A percentile compares a stretch with the other conserved stretches of the same genome.
phyloP scores from a whole-genome alignment of 75 land plant genomes.

The Cryptomeria japonica region DNA sequence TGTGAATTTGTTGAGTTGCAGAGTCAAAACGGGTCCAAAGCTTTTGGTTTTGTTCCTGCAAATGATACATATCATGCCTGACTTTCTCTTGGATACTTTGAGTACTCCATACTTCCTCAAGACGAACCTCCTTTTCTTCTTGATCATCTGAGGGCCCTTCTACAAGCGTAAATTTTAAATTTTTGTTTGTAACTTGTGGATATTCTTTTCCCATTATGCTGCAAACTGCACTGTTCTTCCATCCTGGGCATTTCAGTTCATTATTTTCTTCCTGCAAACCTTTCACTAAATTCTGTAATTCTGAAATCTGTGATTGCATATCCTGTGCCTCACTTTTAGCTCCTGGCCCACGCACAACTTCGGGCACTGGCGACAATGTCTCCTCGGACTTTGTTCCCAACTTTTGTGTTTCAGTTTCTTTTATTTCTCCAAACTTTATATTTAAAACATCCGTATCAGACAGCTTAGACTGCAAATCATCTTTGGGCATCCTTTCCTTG shows the following conservation, averaged over 20 bases:
- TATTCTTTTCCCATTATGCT: conserved; percentile 7
- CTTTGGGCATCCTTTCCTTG: not conserved
- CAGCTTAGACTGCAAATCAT: not conserved
- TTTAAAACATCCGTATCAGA: not conserved
- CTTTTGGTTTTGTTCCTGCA: conserved; percentile 53
- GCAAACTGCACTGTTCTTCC: not conserved
- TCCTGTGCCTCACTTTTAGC: not conserved
- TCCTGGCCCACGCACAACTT: not conserved
- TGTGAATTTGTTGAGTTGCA: conserved; percentile 45
- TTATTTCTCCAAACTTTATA: not conserved
- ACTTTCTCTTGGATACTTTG: conserved; percentile 42
- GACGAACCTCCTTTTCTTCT: not conserved
- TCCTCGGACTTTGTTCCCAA: not conserved
- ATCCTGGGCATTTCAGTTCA: not conserved
- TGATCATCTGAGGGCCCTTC: not conserved
- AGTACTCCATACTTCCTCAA: not conserved
- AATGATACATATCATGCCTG: conserved; percentile 37
- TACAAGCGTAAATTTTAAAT: not conserved
- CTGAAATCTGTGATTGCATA: not conserved
- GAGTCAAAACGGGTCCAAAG: conserved; percentile 56
- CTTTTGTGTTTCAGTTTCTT: not conserved
- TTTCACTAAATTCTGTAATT: not conserved
- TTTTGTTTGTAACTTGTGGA: not conserved
- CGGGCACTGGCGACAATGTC: not conserved
- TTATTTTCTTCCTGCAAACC: not conserved